Base-by-base conservation (phyloP, 2,329 filamentous ascomycete species). In the Aspergillus ochraceoroseus region DNA sequence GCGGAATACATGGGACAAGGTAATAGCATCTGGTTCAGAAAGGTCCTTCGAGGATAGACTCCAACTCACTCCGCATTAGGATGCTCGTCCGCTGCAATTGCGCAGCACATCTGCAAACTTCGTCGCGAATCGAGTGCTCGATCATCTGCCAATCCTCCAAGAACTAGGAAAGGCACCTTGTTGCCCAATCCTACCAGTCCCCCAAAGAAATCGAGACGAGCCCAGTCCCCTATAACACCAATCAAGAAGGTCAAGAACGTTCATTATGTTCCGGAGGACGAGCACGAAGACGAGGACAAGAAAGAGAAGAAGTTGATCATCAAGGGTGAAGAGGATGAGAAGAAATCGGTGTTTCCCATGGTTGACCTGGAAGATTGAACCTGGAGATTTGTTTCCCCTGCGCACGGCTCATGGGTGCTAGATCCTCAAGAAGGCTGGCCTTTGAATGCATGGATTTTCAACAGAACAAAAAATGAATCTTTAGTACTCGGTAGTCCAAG, bases 1-100 rank as follows among this genome's bases (percentile, higher is more conserved):
- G 41, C 35, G 12, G 23, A 22, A 3, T 33, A 33, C 18, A 38
- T 43, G 35, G 41, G 41, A 7, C 29, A 29, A 8, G 40, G 40
- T 43, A 33, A 9, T 11, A 7, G n/a, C 2, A 13, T 7, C 14
- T 31, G 29, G 14, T 4, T n/a, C n/a, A n/a, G n/a, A n/a, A n/a
- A n/a, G n/a, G n/a, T n/a, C n/a, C n/a, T n/a, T n/a, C n/a, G n/a
- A n/a, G n/a, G 9, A 31, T 20, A 22, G n/a, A 23, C 18, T 22
- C 7, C 2, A 25, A 2, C 39, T 33, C 6, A 33, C 9, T 22
- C 20, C 7, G 4, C 12, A 13, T 8, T 11, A 43, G 33, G 22
- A 15, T 43, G 33, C 17, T 28, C 40, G n/a, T 29, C 38, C 13
- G 13, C 34, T 19, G 40, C 40, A 2, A 12, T 43, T 9, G 7